Evolutionary conservation across 169 alveolate genomes (phyloP), one percentile per base, ranked within the genome.

Genomic region (Neospora caninum): DNA sequence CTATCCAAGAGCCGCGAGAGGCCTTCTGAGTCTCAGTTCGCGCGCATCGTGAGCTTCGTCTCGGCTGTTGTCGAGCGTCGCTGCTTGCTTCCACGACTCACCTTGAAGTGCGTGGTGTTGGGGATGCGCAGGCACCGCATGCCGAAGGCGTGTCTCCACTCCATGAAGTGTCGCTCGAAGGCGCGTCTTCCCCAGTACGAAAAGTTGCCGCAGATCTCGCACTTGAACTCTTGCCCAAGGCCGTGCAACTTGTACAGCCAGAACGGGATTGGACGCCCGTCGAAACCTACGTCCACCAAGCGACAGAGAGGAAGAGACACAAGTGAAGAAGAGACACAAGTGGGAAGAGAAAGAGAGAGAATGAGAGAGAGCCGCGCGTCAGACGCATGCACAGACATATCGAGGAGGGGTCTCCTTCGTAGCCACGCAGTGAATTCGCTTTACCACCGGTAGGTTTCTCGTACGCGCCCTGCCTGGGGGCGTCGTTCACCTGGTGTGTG

Each of bases 181-280:
- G 99, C 99, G 91, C 99, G 97, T 95, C 99, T 97, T 9, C 99
- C 99, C 99, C 99, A 99, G 97, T 99, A 99, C 42, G 99, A 98
- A 92, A 99, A 99, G 93, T 99, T 99, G 20, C 99, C 99, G 96
- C 99, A 99, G 42, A 99, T 99, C 96, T 99, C 99, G 93, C 99
- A 99, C 96, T 98, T 99, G 97, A 98, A 99, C 96, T 99, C 99
- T 88, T 98, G 97, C 6, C 99, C 99, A 82, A 99, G 97, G 9
- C 99, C 99, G 95, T 99, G 99, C 67, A 99, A 97, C 94, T 99
- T 99, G 97, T 99, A 99, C 83, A 99, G 98, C 99, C 99, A 99
- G 96, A 98, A 99, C 22, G 99, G 99, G 73, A 99, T 98, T 31
- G 99, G 99, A 94, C 98, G 99, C 38, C 99, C 99, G 96, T 99